These are phyloP conservation scores for Acacia pycnantha DNA, from an alignment of 331 rosid genomes.

Conservation along the genomic window DNA sequence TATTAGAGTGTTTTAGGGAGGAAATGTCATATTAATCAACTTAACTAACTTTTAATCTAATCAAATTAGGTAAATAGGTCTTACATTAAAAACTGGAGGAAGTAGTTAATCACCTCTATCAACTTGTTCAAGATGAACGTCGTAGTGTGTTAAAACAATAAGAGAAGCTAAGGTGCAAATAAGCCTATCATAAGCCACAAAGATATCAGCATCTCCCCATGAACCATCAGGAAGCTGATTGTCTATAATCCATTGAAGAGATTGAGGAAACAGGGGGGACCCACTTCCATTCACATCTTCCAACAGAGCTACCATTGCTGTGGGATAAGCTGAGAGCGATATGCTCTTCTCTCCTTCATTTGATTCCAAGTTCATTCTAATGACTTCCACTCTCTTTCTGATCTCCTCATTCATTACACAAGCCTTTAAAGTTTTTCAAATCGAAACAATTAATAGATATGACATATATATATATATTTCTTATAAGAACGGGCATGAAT, in stretches of 20 bases:
- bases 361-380: constrained; percentile 36
- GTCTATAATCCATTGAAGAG: constrained; percentile 51
- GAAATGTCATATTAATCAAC: no score
- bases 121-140: constrained; percentile 42
- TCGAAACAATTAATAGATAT: neutral
- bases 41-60: no score
- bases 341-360: constrained; percentile 59
- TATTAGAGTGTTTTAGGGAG: no score
- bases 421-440: neutral
- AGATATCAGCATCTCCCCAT: constrained; percentile 52
- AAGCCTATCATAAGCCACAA: constrained; percentile 55
- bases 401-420: constrained; percentile 23
- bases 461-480: neutral
- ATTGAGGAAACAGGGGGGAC: constrained; percentile 46
- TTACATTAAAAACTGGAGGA: no score
- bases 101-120: constrained; percentile 23
- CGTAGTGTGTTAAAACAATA: constrained; percentile 44
- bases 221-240: constrained; percentile 60
- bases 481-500: no score
- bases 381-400: constrained; percentile 30
- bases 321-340: constrained; percentile 15
- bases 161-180: constrained; percentile 57
- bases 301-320: constrained; percentile 58
- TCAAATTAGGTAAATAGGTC: no score
- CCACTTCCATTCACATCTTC: constrained; percentile 36